Evolutionary conservation across 2,329 filamentous ascomycete genomes (phyloP).

Genomic region (Fusarium sororula): DNA sequence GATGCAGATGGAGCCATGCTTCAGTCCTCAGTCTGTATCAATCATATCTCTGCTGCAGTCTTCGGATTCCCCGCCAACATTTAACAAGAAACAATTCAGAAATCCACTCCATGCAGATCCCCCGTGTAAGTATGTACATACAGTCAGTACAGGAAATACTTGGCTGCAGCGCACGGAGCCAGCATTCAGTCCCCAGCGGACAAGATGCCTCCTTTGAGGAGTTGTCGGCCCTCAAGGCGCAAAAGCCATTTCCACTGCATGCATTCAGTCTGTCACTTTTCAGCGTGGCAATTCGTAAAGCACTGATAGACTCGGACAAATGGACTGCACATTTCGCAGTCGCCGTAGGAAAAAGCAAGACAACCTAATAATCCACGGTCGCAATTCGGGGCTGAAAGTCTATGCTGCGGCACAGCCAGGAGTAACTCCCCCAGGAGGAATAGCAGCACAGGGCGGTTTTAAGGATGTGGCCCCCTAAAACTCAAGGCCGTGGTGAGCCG

Average conservation of each 20-base stretch:
- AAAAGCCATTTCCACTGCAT: not conserved
- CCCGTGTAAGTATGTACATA: not conserved
- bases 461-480: not conserved
- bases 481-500: slow-evolving; percentile 6
- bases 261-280: not conserved
- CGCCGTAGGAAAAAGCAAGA: slow-evolving; percentile 14
- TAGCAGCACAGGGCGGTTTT: slow-evolving; percentile 6
- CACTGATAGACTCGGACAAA: not conserved
- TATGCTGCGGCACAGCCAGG: slow-evolving; percentile 16
- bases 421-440: not conserved
- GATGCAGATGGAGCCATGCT: not conserved
- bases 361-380: not conserved
- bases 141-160: not conserved
- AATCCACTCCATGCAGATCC: slow-evolving; percentile 14
- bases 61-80: slow-evolving; percentile 21
- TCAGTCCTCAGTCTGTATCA: not conserved
- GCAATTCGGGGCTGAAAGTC: slow-evolving; percentile 13
- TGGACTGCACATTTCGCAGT: slow-evolving; percentile 1
- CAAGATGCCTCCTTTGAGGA: not conserved
- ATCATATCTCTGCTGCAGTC: not conserved
- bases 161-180: not conserved
- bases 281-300: not conserved
- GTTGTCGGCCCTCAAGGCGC: not conserved
- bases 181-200: not conserved
- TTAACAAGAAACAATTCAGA: not conserved